A percentile compares a stretch with the other conserved stretches of the same genome.
Conservation (phyloP, 345 rosid species). For the Limnanthes douglasii region DNA sequence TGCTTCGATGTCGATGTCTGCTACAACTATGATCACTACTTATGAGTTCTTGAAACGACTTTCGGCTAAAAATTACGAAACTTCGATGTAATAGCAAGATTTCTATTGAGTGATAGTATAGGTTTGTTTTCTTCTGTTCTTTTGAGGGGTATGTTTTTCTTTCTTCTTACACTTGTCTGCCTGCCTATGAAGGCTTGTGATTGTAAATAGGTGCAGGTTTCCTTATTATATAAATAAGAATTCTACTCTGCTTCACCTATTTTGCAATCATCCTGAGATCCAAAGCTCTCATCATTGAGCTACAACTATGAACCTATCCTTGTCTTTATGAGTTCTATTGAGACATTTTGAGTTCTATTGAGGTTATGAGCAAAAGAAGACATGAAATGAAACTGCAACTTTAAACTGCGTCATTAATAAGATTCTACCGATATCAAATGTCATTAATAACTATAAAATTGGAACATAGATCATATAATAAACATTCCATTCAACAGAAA, state of each 20-base stretch:
- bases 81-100: constrained; percentile 11
- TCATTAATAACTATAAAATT: no score
- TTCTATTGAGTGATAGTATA: neutral
- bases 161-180: constrained; percentile 1
- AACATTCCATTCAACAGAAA: no score
- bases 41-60: constrained; percentile 89
- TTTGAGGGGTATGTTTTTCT: neutral
- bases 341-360: no score
- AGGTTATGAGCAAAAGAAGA: no score
- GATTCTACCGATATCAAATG: no score
- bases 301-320: no score
- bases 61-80: constrained; percentile 63
- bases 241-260: neutral
- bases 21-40: constrained; percentile 92
- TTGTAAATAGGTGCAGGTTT: constrained; percentile 3
- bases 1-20: constrained; percentile 93
- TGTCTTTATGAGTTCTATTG: no score
- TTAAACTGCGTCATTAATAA: no score
- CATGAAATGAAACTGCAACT: no score
- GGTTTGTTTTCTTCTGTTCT: neutral
- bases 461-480: no score
- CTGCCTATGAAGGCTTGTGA: neutral
- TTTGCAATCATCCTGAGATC: no score
- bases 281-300: no score
- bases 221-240: neutral